phyloP scores from a whole-genome alignment of 768 basidiomycete species.

The Daedaleopsis nitida region DNA sequence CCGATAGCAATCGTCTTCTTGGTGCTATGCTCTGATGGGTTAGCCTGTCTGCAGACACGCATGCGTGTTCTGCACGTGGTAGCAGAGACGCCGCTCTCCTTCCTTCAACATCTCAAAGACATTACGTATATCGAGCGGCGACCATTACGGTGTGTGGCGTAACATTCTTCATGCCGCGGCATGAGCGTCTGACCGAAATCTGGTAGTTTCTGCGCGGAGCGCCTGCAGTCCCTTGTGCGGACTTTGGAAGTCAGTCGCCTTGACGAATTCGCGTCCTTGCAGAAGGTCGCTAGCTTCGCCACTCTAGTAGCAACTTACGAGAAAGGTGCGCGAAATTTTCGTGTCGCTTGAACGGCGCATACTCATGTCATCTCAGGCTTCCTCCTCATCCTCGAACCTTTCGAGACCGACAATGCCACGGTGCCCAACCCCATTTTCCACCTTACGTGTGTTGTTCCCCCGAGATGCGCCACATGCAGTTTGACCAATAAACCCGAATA shows the following conservation, averaged over 20 bases:
- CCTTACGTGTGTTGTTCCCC: conserved; percentile 66
- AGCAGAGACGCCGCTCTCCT: conserved; percentile 95
- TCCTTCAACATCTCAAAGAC: conserved; percentile 96
- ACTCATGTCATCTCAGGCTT: conserved; percentile 62
- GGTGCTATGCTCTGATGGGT: conserved; percentile 1
- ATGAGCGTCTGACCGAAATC: conserved; percentile 8
- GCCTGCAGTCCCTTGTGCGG: conserved; percentile 89
- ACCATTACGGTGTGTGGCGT: conserved; percentile 73
- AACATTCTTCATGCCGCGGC: background rate
- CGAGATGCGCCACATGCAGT: conserved; percentile 16
- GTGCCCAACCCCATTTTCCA: conserved; percentile 99
- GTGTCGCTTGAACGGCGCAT: background rate
- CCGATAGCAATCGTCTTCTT: background rate
- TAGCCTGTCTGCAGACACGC: conserved; percentile 63
- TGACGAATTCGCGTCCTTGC: conserved; percentile 89
- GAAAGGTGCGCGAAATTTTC: conserved; percentile 60
- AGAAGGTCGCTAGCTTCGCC: conserved; percentile 95
- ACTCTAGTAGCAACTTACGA: conserved; percentile 98
- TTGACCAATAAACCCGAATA: conserved; percentile 32
- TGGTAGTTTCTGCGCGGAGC: conserved; percentile 91
- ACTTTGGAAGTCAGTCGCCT: conserved; percentile 87
- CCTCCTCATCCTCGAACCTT: conserved; percentile 94
- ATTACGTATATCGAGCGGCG: conserved; percentile 97
- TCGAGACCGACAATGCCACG: conserved; percentile 97
- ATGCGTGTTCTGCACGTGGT: conserved; percentile 99